phyloP scores from a whole-genome alignment of 495 filamentous ascomycete genomes.

The Aspergillus heteromorphus region DNA sequence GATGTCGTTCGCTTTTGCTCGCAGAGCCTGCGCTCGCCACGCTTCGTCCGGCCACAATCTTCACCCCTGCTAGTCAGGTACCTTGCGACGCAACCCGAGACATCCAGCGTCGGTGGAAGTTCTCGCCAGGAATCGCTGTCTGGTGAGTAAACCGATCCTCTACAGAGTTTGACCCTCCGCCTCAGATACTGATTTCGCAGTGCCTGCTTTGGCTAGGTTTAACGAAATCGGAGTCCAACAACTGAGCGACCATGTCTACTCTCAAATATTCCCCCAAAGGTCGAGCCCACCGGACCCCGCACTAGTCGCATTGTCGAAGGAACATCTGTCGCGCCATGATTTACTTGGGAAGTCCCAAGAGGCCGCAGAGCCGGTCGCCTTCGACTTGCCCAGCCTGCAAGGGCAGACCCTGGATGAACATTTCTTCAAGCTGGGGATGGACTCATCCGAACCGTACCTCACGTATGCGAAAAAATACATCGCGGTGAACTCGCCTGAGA shows the following conservation, averaged over 20 bases:
- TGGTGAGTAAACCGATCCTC: constrained; percentile 21
- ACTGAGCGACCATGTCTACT: constrained; percentile 71
- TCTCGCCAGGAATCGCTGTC: constrained; percentile 25
- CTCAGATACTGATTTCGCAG: constrained; percentile 33
- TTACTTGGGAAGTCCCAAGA: constrained; percentile 87
- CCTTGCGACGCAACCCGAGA: constrained; percentile 21
- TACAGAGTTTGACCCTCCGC: background rate
- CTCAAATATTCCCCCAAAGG: constrained; percentile 72
- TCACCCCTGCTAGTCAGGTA: constrained; percentile 16
- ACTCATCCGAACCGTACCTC: constrained; percentile 85
- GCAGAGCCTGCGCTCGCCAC: constrained; percentile 22
- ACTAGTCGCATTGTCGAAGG: constrained; percentile 69
- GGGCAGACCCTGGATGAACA: constrained; percentile 87
- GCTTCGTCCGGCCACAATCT: constrained; percentile 14
- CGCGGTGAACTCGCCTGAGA: constrained; percentile 56
- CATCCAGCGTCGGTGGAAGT: constrained; percentile 21
- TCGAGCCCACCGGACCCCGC: constrained; percentile 54
- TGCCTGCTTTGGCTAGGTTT: constrained; percentile 59
- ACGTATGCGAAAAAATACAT: constrained; percentile 68
- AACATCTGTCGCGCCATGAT: constrained; percentile 82
- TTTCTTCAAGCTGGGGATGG: constrained; percentile 84
- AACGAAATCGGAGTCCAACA: constrained; percentile 96
- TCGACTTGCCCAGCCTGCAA: constrained; percentile 75
- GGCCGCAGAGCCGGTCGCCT: constrained; percentile 66
- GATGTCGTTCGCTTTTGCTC: constrained; percentile 27